Conservation (phyloP, 2,329 filamentous ascomycete genomes). For the Scedosporium apiospermum region DNA sequence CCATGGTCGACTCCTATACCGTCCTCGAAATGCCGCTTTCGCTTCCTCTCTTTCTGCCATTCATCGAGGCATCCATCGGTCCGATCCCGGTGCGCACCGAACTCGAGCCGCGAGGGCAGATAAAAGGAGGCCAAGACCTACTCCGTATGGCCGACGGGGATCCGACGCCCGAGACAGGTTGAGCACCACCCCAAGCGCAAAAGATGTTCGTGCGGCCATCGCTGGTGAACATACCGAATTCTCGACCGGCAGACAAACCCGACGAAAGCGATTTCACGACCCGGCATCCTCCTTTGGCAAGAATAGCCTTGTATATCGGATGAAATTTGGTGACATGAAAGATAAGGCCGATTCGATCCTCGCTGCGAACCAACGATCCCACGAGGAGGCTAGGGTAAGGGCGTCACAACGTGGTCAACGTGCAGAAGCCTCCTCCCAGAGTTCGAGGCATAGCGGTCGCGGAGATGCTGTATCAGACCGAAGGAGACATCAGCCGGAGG, state of each 20-base stretch:
- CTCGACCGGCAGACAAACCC: conserved; percentile 26
- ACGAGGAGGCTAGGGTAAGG: conserved; percentile 2
- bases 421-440: too few species aligned
- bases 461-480: too few species aligned
- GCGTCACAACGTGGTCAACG: not conserved
- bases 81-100: conserved; percentile 21
- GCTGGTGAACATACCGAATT: conserved; percentile 13
- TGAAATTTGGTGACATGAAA: conserved; percentile 35
- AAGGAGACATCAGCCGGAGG: too few species aligned
- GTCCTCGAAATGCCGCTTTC: conserved; percentile 1
- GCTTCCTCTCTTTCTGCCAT: conserved; percentile 51
- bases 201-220: conserved; percentile 17
- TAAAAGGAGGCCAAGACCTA: not conserved
- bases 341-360: conserved; percentile 15
- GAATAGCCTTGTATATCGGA: conserved; percentile 44
- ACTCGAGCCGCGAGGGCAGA: conserved; percentile 10
- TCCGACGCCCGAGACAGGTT: not conserved
- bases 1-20: conserved; percentile 7
- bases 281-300: conserved; percentile 40
- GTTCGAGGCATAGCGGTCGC: too few species aligned
- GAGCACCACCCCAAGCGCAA: conserved; percentile 1
- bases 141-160: not conserved
- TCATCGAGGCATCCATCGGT: conserved; percentile 50
- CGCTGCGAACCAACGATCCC: conserved; percentile 6
- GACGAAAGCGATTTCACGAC: conserved; percentile 43